A percentile compares a stretch with the other conserved stretches of the same genome.
Evolutionary conservation across 1,284 basidiomycete genomes (phyloP).

Genomic region (Entoloma clypeatum): DNA sequence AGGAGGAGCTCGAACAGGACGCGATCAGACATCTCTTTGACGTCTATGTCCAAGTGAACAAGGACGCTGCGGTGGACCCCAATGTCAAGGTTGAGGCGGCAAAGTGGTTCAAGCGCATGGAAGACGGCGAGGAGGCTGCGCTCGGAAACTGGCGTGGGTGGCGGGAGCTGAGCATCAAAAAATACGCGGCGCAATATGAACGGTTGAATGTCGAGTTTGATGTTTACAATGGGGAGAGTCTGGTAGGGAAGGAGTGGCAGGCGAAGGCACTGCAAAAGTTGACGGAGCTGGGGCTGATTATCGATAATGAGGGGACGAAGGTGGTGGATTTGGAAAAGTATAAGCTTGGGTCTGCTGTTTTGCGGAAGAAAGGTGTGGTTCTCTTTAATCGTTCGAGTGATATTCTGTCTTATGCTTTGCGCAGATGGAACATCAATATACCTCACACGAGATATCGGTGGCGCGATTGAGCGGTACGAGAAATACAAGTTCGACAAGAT

Average conservation of each 20-base stretch:
- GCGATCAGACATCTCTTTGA: constrained; percentile 95
- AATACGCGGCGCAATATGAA: constrained; percentile 89
- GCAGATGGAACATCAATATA: constrained; percentile 96
- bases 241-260: constrained; percentile 80
- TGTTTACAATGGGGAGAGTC: constrained; percentile 91
- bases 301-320: constrained; percentile 70
- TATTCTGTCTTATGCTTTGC: constrained; percentile 1
- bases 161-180: constrained; percentile 89
- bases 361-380: constrained; percentile 77
- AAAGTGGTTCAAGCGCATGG: constrained; percentile 94
- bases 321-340: constrained; percentile 83
- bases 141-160: constrained; percentile 90
- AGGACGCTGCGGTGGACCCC: constrained; percentile 72
- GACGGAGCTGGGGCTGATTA: constrained; percentile 54
- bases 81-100: constrained; percentile 82
- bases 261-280: constrained; percentile 64
- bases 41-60: constrained; percentile 93
- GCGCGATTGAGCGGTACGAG: constrained; percentile 88
- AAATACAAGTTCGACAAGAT: constrained; percentile 97
- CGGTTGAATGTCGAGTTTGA: constrained; percentile 93
- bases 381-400: neutral
- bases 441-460: constrained; percentile 97
- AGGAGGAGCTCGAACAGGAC: constrained; percentile 80
- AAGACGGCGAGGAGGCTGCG: constrained; percentile 84
- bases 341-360: constrained; percentile 89